A percentile compares a stretch with the other conserved stretches of the same genome.
Evolutionary conservation across 2,329 filamentous ascomycete species (phyloP).

Genomic region (Hypoxylon sp.): DNA sequence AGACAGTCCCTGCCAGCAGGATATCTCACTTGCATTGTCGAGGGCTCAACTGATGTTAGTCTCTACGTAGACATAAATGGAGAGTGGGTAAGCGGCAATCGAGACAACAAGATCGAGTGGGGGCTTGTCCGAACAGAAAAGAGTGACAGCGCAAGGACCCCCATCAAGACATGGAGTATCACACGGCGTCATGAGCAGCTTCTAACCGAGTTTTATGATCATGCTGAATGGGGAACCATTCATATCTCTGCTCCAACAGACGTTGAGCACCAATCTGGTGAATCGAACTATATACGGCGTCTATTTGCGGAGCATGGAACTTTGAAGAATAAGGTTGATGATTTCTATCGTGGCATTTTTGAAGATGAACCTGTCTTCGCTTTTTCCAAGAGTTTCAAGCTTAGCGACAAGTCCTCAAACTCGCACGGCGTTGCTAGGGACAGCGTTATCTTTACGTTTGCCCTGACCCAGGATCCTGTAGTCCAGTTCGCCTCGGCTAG

Average conservation of each 20-base stretch:
- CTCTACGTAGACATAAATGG: constrained; percentile 79
- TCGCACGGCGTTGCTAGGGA: constrained; percentile 57
- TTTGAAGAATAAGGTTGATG: constrained; percentile 76
- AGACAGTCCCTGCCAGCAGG: constrained; percentile 86
- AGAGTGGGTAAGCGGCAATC: constrained; percentile 86
- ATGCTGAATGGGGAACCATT: constrained; percentile 86
- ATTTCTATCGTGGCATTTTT: constrained; percentile 77
- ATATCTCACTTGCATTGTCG: constrained; percentile 79
- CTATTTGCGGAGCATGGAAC: constrained; percentile 77
- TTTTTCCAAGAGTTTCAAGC: constrained; percentile 76
- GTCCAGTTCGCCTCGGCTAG: constrained; percentile 83
- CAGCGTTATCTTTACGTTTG: constrained; percentile 80
- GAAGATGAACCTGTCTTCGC: constrained; percentile 87
- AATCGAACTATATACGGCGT: constrained; percentile 74
- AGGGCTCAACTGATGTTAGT: constrained; percentile 75
- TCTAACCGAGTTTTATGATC: constrained; percentile 81
- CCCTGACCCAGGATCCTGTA: constrained; percentile 82
- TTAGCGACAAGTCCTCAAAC: constrained; percentile 57
- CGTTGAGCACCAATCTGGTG: constrained; percentile 78
- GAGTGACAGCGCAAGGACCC: constrained; percentile 49
- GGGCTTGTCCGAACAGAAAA: constrained; percentile 65
- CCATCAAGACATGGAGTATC: constrained; percentile 77
- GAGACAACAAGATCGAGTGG: constrained; percentile 79
- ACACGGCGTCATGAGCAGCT: constrained; percentile 73
- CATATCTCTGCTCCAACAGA: constrained; percentile 81